These are phyloP conservation scores for Cokeromyces recurvatus DNA, from an alignment of 371 early-diverging fungal species.

Conservation along the genomic window DNA sequence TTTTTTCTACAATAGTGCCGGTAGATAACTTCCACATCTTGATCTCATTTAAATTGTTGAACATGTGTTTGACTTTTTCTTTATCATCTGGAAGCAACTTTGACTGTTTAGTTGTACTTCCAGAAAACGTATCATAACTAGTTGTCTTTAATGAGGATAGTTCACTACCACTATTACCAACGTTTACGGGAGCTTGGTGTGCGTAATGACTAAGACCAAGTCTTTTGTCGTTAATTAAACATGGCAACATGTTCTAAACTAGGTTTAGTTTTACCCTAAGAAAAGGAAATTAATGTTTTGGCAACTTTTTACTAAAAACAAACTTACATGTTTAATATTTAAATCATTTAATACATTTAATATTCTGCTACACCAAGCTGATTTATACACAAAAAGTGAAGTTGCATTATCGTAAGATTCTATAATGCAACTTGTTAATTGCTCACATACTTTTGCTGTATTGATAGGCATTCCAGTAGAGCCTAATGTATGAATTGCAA, in stretches of 20 bases:
- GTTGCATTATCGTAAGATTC: slow-evolving; percentile 1
- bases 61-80: not conserved
- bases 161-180: slow-evolving; percentile 1
- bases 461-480: slow-evolving; percentile 1
- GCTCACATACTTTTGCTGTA: not conserved
- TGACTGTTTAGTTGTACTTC: not conserved
- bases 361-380: slow-evolving; percentile 2
- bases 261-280: slow-evolving; percentile 2
- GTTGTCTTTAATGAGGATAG: not conserved
- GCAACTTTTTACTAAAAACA: not conserved
- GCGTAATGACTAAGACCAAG: slow-evolving; percentile 6
- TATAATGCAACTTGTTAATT: not conserved
- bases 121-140: no score
- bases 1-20: not conserved
- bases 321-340: slow-evolving; percentile 5
- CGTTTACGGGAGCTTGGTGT: slow-evolving; percentile 2
- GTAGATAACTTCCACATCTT: slow-evolving; percentile 15
- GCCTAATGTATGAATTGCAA: slow-evolving; percentile 1
- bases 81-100: slow-evolving; percentile 4
- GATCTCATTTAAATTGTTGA: not conserved
- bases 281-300: not conserved
- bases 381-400: slow-evolving; percentile 3
- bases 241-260: slow-evolving; percentile 8
- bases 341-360: not conserved
- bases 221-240: slow-evolving; percentile 11